Evolutionary conservation across 2,329 filamentous ascomycete species (phyloP).

Genomic region (Cytospora mali): DNA sequence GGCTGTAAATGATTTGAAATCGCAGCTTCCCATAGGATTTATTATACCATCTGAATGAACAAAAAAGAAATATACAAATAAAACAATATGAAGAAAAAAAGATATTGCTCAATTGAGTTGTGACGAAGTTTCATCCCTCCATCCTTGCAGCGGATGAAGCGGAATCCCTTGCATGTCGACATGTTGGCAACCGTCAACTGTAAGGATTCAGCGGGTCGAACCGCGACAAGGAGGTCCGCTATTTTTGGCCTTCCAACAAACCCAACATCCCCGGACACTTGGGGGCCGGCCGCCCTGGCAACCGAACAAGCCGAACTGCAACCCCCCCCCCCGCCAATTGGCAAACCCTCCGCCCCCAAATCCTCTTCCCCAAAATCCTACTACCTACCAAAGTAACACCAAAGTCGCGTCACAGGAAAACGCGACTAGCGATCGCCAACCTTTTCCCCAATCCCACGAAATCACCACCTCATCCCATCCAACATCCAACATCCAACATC

Average conservation of each 20-base stretch:
- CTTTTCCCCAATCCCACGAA: not conserved
- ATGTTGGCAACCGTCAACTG: too few relatives aligned
- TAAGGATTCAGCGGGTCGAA: not conserved
- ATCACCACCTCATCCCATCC: too few relatives aligned
- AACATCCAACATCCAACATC: too few relatives aligned
- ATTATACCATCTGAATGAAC: too few relatives aligned
- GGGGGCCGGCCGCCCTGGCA: constrained; percentile 1
- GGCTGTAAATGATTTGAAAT: not conserved
- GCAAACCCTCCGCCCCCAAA: not conserved
- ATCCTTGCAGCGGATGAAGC: too few relatives aligned
- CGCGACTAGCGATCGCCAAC: not conserved
- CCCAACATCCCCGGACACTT: not conserved
- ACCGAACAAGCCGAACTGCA: constrained; percentile 1
- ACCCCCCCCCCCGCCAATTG: not conserved
- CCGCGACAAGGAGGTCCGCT: not conserved
- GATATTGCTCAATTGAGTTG: not conserved
- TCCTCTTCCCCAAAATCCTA: constrained; percentile 3
- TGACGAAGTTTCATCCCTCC: not conserved
- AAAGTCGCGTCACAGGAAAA: not conserved
- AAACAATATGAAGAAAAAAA: not conserved
- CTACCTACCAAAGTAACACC: too few relatives aligned
- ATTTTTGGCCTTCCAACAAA: not conserved
- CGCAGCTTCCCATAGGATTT: not conserved
- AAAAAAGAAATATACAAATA: not conserved
- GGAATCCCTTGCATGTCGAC: too few relatives aligned